These are phyloP conservation scores for Chaetomiaceae sp. DNA, from an alignment of 2,329 filamentous ascomycete species.

Conservation along the genomic window DNA sequence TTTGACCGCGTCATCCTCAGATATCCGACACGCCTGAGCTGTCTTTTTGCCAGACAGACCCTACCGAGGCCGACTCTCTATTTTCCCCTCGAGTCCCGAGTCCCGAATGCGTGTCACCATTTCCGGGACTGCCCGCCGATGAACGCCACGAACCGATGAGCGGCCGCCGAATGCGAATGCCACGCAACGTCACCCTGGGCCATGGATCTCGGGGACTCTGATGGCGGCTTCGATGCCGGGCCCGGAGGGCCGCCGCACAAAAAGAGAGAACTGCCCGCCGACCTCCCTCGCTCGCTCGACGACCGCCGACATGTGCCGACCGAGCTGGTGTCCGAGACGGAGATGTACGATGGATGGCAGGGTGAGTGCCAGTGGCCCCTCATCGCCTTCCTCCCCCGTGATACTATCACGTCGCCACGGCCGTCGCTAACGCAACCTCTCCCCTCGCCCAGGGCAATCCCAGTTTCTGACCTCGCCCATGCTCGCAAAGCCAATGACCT, in stretches of 20 bases:
- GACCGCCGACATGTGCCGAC: slow-evolving; percentile 69
- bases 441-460: slow-evolving; percentile 66
- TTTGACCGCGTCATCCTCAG: background rate
- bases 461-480: slow-evolving; percentile 89
- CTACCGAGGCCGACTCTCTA: background rate
- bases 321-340: slow-evolving; percentile 73
- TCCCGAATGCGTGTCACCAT: slow-evolving; percentile 10
- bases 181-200: slow-evolving; percentile 32
- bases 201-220: slow-evolving; percentile 56
- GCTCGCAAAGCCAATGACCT: slow-evolving; percentile 75
- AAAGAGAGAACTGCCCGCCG: slow-evolving; percentile 62
- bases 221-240: slow-evolving; percentile 25
- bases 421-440: background rate
- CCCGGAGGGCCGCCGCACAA: slow-evolving; percentile 27
- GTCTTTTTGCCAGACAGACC: background rate
- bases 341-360: slow-evolving; percentile 99
- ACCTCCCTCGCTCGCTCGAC: slow-evolving; percentile 87
- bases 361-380: slow-evolving; percentile 45
- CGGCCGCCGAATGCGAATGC: slow-evolving; percentile 23
- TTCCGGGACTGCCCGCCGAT: slow-evolving; percentile 6
- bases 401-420: slow-evolving; percentile 1
- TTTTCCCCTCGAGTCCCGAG: background rate
- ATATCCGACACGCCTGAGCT: background rate
- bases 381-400: slow-evolving; percentile 14
- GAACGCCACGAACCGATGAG: slow-evolving; percentile 10